These are phyloP conservation scores for Geotrichum europaeum DNA, from an alignment of 1,139 yeast species.

Conservation along the genomic window DNA sequence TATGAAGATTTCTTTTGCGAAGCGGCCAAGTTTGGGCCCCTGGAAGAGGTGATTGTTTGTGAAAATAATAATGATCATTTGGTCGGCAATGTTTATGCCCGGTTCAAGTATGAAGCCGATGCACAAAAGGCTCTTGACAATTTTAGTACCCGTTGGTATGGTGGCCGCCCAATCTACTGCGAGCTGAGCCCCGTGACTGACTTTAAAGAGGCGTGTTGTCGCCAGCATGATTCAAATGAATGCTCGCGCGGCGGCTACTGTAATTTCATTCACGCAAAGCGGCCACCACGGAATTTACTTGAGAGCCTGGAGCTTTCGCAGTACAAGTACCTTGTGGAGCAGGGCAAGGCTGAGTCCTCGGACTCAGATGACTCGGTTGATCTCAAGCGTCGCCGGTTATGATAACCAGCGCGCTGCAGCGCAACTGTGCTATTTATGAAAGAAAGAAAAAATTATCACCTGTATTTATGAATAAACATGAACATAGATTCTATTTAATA, in stretches of 20 bases:
- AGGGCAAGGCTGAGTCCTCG: constrained; percentile 14
- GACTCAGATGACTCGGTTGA: constrained; percentile 10
- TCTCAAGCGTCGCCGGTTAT: constrained; percentile 1
- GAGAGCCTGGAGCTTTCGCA: constrained; percentile 39
- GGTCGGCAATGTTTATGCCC: constrained; percentile 78
- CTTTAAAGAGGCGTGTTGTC: constrained; percentile 69
- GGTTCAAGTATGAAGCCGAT: constrained; percentile 48
- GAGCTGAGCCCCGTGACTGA: constrained; percentile 73
- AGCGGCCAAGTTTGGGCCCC: constrained; percentile 53
- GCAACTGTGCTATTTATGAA: neutral
- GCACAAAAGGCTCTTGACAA: constrained; percentile 57
- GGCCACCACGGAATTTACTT: constrained; percentile 46
- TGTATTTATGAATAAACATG: neutral
- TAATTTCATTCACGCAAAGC: constrained; percentile 76
- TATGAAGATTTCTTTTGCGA: constrained; percentile 70
- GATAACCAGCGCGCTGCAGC: neutral
- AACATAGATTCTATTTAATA: neutral
- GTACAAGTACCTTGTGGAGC: constrained; percentile 26
- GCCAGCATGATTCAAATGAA: constrained; percentile 54
- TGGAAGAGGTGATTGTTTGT: constrained; percentile 65
- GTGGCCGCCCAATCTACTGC: constrained; percentile 71
- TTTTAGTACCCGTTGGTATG: constrained; percentile 78
- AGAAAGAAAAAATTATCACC: neutral
- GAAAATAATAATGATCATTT: constrained; percentile 78
- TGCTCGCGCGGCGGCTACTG: constrained; percentile 80